Evolutionary conservation across 1,139 yeast species (phyloP), one percentile per base, ranked within the genome.

Genomic region (Diutina scorzettiae): DNA sequence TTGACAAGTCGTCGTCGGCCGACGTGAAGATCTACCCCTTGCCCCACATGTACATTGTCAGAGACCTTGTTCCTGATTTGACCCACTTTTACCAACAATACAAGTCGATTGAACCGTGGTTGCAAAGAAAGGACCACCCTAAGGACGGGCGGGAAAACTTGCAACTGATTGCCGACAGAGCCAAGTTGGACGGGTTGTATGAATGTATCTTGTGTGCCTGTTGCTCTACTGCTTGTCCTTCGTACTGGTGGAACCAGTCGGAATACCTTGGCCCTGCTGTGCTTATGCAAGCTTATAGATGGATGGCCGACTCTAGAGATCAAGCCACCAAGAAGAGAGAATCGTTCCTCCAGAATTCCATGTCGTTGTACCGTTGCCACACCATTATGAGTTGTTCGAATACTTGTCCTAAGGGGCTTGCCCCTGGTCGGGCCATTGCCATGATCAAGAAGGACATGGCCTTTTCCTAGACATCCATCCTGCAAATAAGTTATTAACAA

Each of bases 171-270:
- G 95, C 74, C 51, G 98, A 91, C 69, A 82, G 99, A 69, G 87
- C 84, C 67, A 93, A 91, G 70, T 76, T 91, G 59, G 97, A 91
- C 63, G 97, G 98, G 46, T 71, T 91, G 55, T 91, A 91, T 67
- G 98, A 91, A 68, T 91, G 98, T 73, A 91, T 91, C 56, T 73
- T 91, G 59, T 91, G 98, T 72, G 98, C 98, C 23, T 91, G 98
- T 69, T 91, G 98, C 68, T 89, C 97, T 32, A 93, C 99, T 42
- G 79, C 98, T 28, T 91, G 99, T 72, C 98, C 99, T 43, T 87
- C 97, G 6, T 93, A 93, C 76, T 93, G 99, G 98, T 93, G 99
- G 99, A 93, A 93, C 70, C 96, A 87, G 69, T 95, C 89, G 66
- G 95, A 93, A 71, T 93, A 93, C 69, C 73, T 93, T 56, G 98